phyloP scores from a whole-genome alignment of 1,284 basidiomycete genomes.

The Cryptococcus sp. region DNA sequence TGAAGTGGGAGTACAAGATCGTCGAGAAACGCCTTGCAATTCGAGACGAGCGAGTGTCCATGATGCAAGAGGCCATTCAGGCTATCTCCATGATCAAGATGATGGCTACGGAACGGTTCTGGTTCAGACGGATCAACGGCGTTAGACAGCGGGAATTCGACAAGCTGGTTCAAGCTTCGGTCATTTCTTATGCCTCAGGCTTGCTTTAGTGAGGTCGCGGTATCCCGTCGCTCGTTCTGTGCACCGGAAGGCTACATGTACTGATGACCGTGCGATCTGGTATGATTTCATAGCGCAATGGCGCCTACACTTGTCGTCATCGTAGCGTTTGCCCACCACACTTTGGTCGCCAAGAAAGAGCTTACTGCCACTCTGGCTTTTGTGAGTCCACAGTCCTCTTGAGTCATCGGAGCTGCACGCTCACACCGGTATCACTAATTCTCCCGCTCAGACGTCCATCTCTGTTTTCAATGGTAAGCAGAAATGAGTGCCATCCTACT shows the following conservation, averaged over 20 bases:
- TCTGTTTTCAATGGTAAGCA: constrained; percentile 65
- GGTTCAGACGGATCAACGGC: constrained; percentile 73
- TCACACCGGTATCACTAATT: neutral
- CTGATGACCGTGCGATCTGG: too few species aligned
- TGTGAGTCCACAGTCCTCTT: constrained; percentile 24
- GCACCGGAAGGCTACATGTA: too few species aligned
- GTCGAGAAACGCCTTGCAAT: constrained; percentile 85
- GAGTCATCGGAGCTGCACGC: constrained; percentile 6
- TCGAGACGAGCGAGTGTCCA: constrained; percentile 76
- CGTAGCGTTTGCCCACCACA: constrained; percentile 61
- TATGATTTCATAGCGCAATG: constrained; percentile 35
- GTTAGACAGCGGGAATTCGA: constrained; percentile 73
- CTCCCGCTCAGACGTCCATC: constrained; percentile 56
- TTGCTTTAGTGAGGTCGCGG: constrained; percentile 29
- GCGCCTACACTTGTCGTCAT: constrained; percentile 46
- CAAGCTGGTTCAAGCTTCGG: constrained; percentile 61
- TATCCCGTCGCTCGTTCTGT: too few species aligned
- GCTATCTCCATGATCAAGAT: constrained; percentile 93
- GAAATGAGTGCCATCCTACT: neutral
- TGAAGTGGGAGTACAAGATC: constrained; percentile 72
- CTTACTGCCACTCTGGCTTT: constrained; percentile 82
- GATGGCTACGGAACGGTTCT: constrained; percentile 89
- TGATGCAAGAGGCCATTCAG: constrained; percentile 89
- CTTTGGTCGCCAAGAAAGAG: constrained; percentile 59
- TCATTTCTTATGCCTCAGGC: constrained; percentile 22